Evolutionary conservation across 176 grass and related monocot species (phyloP), one percentile per base, ranked within the genome.

Genomic region (Zoysia japonica): DNA sequence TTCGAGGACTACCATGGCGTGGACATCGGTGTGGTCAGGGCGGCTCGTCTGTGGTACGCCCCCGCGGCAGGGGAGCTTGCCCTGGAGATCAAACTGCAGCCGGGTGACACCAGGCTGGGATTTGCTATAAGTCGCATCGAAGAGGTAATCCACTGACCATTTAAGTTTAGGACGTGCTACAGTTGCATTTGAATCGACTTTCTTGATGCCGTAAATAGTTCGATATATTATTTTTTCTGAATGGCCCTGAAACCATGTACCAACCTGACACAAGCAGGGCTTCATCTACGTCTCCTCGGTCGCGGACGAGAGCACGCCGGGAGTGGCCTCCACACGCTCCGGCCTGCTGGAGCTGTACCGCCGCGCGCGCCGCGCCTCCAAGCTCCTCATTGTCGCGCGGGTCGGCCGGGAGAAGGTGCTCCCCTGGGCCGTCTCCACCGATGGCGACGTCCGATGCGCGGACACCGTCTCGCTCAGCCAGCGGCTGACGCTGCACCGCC

Each of bases 1-100:
- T 94, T 94, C 10, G 89, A 94, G 85, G 89, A 91, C 56, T 94
- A 94, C 86, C 88, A 88, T 7, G 92, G 92, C 7, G 68, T 94
- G 11, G 88, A 94, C 71, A 94, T 94, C 9, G 92, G 92, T 11
- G 83, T 94, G 5, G 72, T 89, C 3, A 67, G 92, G 70, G 83
- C 86, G 0, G 83, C 82, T 16, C 88, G 86, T 43, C 53, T 93
- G 62, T 94, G 89, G 92, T 94, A 89, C 38, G 80, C 78, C 17
- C 83, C 92, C 2, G 44, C 61, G 46, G 89, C 81, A 3, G 89
- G 84, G 8, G 92, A 94, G 67, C 65, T 85, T 44, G n/a, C 68
- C 4, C 20, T 94, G 39, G 89, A 91, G 74, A 89, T 94, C 74
- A 94, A 85, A 20, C 84, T 91, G 64, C 61, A 85, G 5, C 80